Evolutionary conservation across 2,329 filamentous ascomycete species (phyloP), one percentile per base, ranked within the genome.

Genomic region (Cladosporium sp.): DNA sequence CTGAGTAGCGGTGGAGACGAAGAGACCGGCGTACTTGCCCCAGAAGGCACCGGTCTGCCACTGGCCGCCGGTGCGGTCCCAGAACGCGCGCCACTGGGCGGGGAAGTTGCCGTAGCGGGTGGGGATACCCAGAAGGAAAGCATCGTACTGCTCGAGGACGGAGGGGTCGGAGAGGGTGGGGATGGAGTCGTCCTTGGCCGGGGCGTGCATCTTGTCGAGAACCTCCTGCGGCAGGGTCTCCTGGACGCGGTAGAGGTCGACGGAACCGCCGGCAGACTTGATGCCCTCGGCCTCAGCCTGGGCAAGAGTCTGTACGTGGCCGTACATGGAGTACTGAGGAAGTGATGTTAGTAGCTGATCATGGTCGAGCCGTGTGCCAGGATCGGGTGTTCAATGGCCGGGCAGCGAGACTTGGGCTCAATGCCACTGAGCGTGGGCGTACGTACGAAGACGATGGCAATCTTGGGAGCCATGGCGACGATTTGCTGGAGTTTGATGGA

Each of bases 91-190:
- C 87, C 87, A 96, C 76, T 98, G 93, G 14, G 86, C 88, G 45
- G 92, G 91, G 80, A 95, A 95, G 83, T 95, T 97, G 65, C 93
- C 93, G 76, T 89, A 98, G 61, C 93, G 83, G 48, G 93, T 98
- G 55, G 93, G 93, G 70, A 97, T 93, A 61, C 93, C 93, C 65
- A 97, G 81, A 59, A 98, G 84, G 77, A 96, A 85, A 61, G 77
- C 93, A 67, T 97, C 91, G 76, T 95, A 97, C 52, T 68, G 60
- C 66, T 84, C 81, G 41, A 96, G 84, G 32, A 70, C 75, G 10
- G 79, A 69, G 46, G 80, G 77, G 63, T 78, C 74, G 55, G 84
- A 77, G 61, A 89, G 70, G 54, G 84, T 61, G 14, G 66, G 80
- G 69, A 93, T 75, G 67, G 81, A 77, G 59, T 79, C 69, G 64